Evolutionary conservation across 2,329 filamentous ascomycete species (phyloP), one percentile per base, ranked within the genome.

Genomic region (Hyphodiscus sp.): DNA sequence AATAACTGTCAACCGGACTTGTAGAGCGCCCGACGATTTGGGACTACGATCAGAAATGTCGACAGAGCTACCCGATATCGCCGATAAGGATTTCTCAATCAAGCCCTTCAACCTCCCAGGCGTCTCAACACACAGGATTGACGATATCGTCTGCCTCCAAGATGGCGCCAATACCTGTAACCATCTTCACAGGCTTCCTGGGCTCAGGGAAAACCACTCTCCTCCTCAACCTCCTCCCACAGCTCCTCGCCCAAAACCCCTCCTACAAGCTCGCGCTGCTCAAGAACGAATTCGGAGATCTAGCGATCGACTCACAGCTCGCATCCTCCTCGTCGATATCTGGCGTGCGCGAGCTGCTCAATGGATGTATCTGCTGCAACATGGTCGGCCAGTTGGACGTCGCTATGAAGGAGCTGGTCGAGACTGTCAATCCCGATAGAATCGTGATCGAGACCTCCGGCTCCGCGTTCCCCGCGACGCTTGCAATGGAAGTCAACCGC

Each of bases 311-410:
- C 76, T 94, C 89, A 1, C 89, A 96, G 69, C 85, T 99, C 29
- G 92, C 94, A 16, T 79, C 87, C 0, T 87, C 87, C 15, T 82
- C 82, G 48, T 85, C 91, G 58, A 91, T 99, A 62, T 86, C 89
- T 0, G 92, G 91, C 52, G 91, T 96, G 4, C 87, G 88, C 64
- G 94, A 99, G 71, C 80, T 99, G 1, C 85, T 99, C 51, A 95
- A 96, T 69, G 94, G 92, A 61, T 97, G 94, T 74, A 97, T 99
- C 71, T 99, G 94, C 80, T 99, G 94, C 76, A 97, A 97, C 69
- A 86, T 97, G 23, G 92, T 99, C 56, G 94, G 94, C 16, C 89
- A 95, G 70, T 82, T 99, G 8, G 82, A 83, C 55, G 83, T 87
- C 47, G 91, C 92, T 1, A 83, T 99, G 18, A 73, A 80, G 44